Evolutionary conservation across 139 green algal species (phyloP).

Genomic region (Tetradesmus obliquus): DNA sequence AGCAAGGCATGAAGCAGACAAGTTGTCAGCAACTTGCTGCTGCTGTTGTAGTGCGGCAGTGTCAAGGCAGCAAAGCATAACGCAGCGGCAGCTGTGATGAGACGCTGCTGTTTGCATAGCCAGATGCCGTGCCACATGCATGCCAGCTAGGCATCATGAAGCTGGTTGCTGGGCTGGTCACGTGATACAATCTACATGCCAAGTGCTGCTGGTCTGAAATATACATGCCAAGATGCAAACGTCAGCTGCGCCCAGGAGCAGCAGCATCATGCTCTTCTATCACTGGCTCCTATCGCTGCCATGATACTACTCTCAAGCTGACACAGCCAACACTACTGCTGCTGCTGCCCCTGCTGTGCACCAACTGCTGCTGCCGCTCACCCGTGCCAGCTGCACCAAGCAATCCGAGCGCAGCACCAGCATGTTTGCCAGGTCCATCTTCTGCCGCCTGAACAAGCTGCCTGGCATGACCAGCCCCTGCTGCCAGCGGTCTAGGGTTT

Average conservation of each 20-base stretch:
- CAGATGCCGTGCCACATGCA: no score
- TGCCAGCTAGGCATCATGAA: no score
- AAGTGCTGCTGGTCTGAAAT: no score
- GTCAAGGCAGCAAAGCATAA: no score
- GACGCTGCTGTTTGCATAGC: no score
- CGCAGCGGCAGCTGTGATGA: no score
- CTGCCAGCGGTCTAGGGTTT: slow-evolving; percentile 46
- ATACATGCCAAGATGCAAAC: no score
- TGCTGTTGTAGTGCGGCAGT: background rate
- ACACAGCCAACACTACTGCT: background rate
- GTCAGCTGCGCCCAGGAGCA: background rate
- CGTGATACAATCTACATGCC: no score
- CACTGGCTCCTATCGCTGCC: no score
- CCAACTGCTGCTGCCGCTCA: background rate
- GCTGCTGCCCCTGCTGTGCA: background rate
- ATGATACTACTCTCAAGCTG: no score
- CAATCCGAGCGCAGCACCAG: slow-evolving; percentile 49
- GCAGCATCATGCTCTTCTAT: background rate
- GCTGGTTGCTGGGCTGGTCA: no score
- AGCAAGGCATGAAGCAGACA: background rate
- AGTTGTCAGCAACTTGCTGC: background rate
- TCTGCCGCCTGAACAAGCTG: slow-evolving; percentile 39
- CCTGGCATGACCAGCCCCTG: slow-evolving; percentile 45
- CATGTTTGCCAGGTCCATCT: slow-evolving; percentile 48
- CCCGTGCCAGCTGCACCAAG: slow-evolving; percentile 47